Evolutionary conservation across 2,329 filamentous ascomycete species (phyloP).

Genomic region (Exutisphaerella laricina): DNA sequence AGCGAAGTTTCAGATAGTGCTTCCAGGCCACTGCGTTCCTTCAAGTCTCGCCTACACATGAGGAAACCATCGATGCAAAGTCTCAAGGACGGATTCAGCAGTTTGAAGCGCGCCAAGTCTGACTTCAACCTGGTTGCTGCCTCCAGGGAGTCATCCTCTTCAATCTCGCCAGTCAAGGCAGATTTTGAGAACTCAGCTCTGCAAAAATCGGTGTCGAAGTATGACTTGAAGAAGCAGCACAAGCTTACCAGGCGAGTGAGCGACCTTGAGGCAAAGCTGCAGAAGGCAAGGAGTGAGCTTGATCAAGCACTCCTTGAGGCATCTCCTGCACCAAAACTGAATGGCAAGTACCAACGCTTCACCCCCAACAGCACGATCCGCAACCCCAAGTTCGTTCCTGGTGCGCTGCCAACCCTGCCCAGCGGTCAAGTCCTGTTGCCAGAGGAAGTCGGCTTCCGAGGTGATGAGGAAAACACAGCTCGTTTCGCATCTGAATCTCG

Average conservation of each 20-base stretch:
- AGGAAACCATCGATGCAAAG: slow-evolving; percentile 30
- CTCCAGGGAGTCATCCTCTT: slow-evolving; percentile 36
- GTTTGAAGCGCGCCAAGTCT: slow-evolving; percentile 33
- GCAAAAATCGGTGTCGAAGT: slow-evolving; percentile 48
- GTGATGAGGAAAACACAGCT: slow-evolving; percentile 8
- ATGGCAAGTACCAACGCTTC: slow-evolving; percentile 34
- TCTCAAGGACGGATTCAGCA: slow-evolving; percentile 29
- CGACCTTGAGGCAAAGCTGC: slow-evolving; percentile 54
- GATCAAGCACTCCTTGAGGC: slow-evolving; percentile 43
- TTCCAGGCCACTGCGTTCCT: slow-evolving; percentile 15
- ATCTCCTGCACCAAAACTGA: slow-evolving; percentile 36
- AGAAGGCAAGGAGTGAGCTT: slow-evolving; percentile 51
- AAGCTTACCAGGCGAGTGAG: slow-evolving; percentile 56
- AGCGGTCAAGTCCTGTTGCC: slow-evolving; percentile 36
- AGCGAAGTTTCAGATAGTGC: slow-evolving; percentile 22
- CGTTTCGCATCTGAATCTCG: slow-evolving; percentile 6
- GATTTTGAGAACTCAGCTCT: slow-evolving; percentile 29
- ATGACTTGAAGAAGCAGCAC: slow-evolving; percentile 51
- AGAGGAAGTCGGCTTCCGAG: slow-evolving; percentile 17
- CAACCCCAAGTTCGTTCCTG: slow-evolving; percentile 32
- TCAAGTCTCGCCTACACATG: slow-evolving; percentile 25
- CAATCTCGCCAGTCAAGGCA: slow-evolving; percentile 29
- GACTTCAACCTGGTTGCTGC: slow-evolving; percentile 28
- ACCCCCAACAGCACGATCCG: slow-evolving; percentile 29
- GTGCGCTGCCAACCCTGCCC: slow-evolving; percentile 34